phyloP scores from a whole-genome alignment of 306 rosid species.

The Corylus avellana region DNA sequence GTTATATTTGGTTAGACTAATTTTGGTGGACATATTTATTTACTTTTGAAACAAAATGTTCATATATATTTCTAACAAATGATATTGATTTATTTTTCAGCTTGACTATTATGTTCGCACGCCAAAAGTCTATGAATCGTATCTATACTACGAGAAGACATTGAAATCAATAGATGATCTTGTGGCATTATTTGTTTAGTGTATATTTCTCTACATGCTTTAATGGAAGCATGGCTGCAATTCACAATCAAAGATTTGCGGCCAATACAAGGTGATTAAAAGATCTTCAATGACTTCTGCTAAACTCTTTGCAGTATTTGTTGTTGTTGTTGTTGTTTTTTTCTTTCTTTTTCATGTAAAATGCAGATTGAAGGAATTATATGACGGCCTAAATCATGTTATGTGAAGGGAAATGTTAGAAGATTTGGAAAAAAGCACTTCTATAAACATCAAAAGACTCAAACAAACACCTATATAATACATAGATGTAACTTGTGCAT shows the following conservation, averaged over 20 bases:
- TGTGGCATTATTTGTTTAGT: slow-evolving; percentile 67
- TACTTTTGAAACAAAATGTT: too few relatives aligned
- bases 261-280: not conserved
- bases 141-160: slow-evolving; percentile 87
- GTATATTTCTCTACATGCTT: slow-evolving; percentile 4
- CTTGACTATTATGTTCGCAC: slow-evolving; percentile 66
- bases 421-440: not conserved
- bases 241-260: not conserved
- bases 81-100: slow-evolving; percentile 17
- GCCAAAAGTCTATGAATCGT: slow-evolving; percentile 90
- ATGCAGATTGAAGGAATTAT: slow-evolving; percentile 8
- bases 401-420: too few relatives aligned
- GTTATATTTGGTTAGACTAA: too few relatives aligned
- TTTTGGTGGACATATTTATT: too few relatives aligned
- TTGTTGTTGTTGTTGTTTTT: not conserved
- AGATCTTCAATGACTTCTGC: not conserved
- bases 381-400: not conserved
- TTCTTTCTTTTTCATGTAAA: not conserved
- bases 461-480: slow-evolving; percentile 10
- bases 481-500: not conserved
- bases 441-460: slow-evolving; percentile 1
- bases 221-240: not conserved
- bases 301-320: not conserved
- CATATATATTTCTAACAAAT: too few relatives aligned
- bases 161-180: slow-evolving; percentile 82